A percentile compares a stretch with the other conserved stretches of the same genome.
Conservation (phyloP, 805 yeast genomes). For the Saccharomyces cerevisiae region DNA sequence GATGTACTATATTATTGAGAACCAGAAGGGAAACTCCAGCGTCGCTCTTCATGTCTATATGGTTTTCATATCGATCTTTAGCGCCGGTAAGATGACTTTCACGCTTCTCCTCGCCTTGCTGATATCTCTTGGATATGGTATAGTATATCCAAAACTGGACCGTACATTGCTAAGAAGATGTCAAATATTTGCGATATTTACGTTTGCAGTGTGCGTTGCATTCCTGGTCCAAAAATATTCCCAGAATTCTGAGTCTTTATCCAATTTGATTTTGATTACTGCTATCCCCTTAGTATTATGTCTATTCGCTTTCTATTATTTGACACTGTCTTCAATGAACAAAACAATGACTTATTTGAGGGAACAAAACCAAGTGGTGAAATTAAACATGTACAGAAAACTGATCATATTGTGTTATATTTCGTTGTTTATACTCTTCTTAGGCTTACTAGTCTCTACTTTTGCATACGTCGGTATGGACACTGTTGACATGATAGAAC, state of each 20-base stretch:
- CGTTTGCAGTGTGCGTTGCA: conserved; percentile 46
- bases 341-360: conserved; percentile 64
- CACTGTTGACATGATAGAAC: conserved; percentile 67
- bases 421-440: conserved; percentile 60
- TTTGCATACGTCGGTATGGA: conserved; percentile 68
- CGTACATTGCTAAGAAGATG: conserved; percentile 65
- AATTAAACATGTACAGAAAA: conserved; percentile 75
- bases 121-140: conserved; percentile 89
- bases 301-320: conserved; percentile 62
- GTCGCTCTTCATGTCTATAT: conserved; percentile 64
- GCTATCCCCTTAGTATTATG: conserved; percentile 67
- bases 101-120: conserved; percentile 80
- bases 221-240: conserved; percentile 49
- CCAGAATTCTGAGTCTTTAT: conserved; percentile 41
- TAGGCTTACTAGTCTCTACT: conserved; percentile 63
- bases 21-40: conserved; percentile 42
- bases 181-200: conserved; percentile 48
- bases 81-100: conserved; percentile 74
- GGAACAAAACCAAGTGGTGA: conserved; percentile 86
- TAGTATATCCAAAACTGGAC: conserved; percentile 79
- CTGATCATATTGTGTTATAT: conserved; percentile 66
- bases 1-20: conserved; percentile 83
- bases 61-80: conserved; percentile 68
- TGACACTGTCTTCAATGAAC: conserved; percentile 64
- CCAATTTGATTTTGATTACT: conserved; percentile 45